A percentile compares a stretch with the other conserved stretches of the same genome.
Evolutionary conservation across 2,329 filamentous ascomycete species (phyloP).

Genomic region (Pezicula rhizophila): DNA sequence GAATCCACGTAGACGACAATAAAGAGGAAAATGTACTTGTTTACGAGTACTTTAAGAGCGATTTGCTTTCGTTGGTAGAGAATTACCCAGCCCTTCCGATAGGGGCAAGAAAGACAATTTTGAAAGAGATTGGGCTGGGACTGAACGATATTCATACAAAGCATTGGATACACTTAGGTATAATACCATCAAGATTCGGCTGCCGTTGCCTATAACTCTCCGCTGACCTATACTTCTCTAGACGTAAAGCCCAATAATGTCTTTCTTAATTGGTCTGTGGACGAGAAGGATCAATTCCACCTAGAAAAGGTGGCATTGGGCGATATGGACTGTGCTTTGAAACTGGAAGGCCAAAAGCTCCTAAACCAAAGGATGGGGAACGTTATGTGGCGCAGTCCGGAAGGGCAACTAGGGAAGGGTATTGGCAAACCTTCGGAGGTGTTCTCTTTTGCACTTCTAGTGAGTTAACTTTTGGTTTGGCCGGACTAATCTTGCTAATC

Average conservation of each 20-base stretch:
- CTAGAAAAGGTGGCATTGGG: constrained; percentile 5
- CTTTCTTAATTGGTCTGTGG: constrained; percentile 7
- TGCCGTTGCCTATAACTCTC: constrained; percentile 2
- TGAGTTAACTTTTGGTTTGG: constrained; percentile 5
- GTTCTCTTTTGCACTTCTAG: constrained; percentile 12
- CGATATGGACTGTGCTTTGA: constrained; percentile 10
- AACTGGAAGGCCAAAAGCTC: constrained; percentile 7
- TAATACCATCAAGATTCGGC: not conserved
- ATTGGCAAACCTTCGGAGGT: constrained; percentile 14
- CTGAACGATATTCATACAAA: constrained; percentile 9
- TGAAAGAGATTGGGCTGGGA: constrained; percentile 17
- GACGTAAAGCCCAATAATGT: constrained; percentile 7
- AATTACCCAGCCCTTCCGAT: constrained; percentile 26
- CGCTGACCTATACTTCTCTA: not conserved
- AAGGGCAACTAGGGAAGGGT: constrained; percentile 9
- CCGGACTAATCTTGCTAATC: constrained; percentile 1
- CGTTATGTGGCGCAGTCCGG: constrained; percentile 14
- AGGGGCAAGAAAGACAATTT: constrained; percentile 27
- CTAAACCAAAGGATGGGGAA: constrained; percentile 10
- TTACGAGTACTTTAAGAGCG: constrained; percentile 29
- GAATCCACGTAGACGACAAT: constrained; percentile 31
- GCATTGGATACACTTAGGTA: constrained; percentile 12
- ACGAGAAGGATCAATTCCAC: constrained; percentile 1
- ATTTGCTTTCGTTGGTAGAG: constrained; percentile 28
- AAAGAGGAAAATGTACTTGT: constrained; percentile 28